phyloP scores from a whole-genome alignment of 106 monocot genomes.

The Amphibolis antarctica region DNA sequence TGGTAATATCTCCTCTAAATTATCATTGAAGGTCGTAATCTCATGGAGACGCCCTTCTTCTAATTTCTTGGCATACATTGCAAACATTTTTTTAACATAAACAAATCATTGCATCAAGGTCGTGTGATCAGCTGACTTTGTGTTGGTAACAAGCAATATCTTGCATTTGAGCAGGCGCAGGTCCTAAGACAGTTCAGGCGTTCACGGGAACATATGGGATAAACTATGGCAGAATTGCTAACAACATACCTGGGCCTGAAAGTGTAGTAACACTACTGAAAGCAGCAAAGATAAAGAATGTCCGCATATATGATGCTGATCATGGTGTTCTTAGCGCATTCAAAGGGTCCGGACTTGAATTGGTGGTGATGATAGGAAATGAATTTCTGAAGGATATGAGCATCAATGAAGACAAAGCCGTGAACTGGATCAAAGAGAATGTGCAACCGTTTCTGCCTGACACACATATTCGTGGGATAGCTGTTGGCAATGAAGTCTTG shows the following conservation, averaged over 20 bases:
- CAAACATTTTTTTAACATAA: too few relatives aligned
- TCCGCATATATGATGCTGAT: conserved; percentile 64
- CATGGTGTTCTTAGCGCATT: conserved; percentile 69
- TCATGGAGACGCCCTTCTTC: too few relatives aligned
- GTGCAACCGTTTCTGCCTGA: conserved; percentile 65
- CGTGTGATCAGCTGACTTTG: too few relatives aligned
- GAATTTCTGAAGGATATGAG: conserved; percentile 51
- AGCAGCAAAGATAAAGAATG: conserved; percentile 67
- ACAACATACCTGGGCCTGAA: conserved; percentile 72
- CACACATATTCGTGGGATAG: conserved; percentile 51
- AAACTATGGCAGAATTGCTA: conserved; percentile 71
- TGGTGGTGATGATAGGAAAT: conserved; percentile 40
- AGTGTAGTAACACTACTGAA: conserved; percentile 50
- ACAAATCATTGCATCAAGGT: too few relatives aligned
- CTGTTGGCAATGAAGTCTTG: conserved; percentile 72
- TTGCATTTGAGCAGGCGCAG: too few relatives aligned
- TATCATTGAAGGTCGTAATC: too few relatives aligned
- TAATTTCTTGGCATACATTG: too few relatives aligned
- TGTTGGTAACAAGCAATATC: too few relatives aligned
- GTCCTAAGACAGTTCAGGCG: conserved; percentile 24
- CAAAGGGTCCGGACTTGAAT: conserved; percentile 62
- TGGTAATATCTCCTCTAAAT: too few relatives aligned
- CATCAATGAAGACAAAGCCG: conserved; percentile 31
- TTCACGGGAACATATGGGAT: conserved; percentile 79
- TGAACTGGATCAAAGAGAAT: conserved; percentile 77